Evolutionary conservation across 805 yeast species (phyloP).

Genomic region (Lipomyces kockii): DNA sequence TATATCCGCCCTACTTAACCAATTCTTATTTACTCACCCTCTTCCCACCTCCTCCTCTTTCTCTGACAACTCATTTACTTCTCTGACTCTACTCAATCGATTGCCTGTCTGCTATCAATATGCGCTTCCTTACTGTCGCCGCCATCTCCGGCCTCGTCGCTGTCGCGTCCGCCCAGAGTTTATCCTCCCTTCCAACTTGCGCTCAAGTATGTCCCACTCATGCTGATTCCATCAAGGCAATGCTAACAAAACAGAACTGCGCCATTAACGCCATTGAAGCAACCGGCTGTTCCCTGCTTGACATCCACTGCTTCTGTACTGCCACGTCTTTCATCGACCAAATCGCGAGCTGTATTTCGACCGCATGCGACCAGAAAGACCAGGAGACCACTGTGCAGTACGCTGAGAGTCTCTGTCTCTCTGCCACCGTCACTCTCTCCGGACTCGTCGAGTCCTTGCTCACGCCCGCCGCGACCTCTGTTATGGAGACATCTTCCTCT

Average conservation of each 20-base stretch:
- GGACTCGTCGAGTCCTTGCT: slow-evolving; percentile 19
- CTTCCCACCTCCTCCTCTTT: background rate
- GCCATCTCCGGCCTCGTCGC: slow-evolving; percentile 19
- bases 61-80: background rate
- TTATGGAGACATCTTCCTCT: background rate
- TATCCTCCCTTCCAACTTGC: slow-evolving; percentile 26
- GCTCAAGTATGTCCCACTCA: slow-evolving; percentile 17
- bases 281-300: slow-evolving; percentile 23
- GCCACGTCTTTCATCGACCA: slow-evolving; percentile 16
- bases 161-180: slow-evolving; percentile 21
- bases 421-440: slow-evolving; percentile 30
- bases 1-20: background rate
- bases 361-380: slow-evolving; percentile 30
- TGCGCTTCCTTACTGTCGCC: slow-evolving; percentile 20
- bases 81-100: background rate
- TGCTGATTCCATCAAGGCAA: background rate
- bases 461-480: slow-evolving; percentile 12
- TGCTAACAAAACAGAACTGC: slow-evolving; percentile 19
- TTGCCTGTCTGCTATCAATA: background rate
- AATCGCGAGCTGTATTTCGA: slow-evolving; percentile 24
- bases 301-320: slow-evolving; percentile 31
- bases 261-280: slow-evolving; percentile 13
- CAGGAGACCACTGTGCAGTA: slow-evolving; percentile 26
- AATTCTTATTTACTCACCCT: background rate
- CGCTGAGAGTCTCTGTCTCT: slow-evolving; percentile 30